Evolutionary conservation across 169 alveolate species (phyloP).

Genomic region (Eimeria falciformis): DNA sequence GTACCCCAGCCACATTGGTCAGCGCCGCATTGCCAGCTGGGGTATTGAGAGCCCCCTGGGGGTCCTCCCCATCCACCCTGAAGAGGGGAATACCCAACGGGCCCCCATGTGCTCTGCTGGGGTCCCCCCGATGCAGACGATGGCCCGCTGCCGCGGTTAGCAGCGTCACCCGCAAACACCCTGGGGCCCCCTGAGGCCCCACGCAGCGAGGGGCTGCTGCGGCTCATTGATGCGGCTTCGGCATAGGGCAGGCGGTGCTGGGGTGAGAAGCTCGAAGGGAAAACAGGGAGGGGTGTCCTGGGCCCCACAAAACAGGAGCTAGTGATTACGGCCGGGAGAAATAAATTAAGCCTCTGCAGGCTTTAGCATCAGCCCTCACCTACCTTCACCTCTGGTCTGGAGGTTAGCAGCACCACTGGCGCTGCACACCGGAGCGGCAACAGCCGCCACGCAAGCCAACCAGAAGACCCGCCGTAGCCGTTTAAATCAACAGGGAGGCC

Average conservation of each 20-base stretch:
- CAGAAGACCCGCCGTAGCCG: too few relatives aligned
- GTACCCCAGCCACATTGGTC: not conserved
- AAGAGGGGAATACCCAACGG: not conserved
- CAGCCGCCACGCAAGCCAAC: too few relatives aligned
- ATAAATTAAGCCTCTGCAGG: too few relatives aligned
- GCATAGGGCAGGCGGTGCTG: slow-evolving; percentile 5
- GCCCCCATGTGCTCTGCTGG: not conserved
- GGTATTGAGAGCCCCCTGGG: slow-evolving; percentile 15
- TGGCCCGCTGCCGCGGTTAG: not conserved
- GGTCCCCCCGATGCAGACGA: slow-evolving; percentile 30
- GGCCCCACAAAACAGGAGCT: too few relatives aligned
- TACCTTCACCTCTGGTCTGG: too few relatives aligned
- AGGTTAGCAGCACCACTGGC: too few relatives aligned
- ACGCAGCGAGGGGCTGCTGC: not conserved
- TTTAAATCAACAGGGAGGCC: too few relatives aligned
- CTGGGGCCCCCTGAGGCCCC: not conserved
- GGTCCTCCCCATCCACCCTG: slow-evolving; percentile 19
- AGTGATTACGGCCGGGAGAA: too few relatives aligned
- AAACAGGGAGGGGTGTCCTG: too few relatives aligned
- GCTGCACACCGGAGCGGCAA: too few relatives aligned
- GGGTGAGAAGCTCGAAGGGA: not conserved
- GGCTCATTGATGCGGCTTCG: not conserved
- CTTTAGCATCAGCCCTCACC: too few relatives aligned
- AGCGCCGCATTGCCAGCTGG: not conserved
- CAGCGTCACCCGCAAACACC: not conserved